phyloP scores from a whole-genome alignment of 148 eudicot species.

The Agrostemma githago region DNA sequence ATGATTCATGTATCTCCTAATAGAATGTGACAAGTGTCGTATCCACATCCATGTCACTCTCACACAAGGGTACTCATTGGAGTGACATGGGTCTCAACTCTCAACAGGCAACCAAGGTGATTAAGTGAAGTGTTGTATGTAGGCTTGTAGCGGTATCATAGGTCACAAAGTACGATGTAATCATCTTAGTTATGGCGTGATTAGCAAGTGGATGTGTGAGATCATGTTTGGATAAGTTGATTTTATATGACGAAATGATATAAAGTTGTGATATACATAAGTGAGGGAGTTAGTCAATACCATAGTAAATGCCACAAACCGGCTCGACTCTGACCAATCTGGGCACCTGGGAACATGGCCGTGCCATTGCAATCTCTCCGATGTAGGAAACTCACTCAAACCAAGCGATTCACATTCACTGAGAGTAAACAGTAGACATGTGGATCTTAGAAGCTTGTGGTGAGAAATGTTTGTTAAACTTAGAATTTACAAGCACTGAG shows the following conservation, averaged over 20 bases:
- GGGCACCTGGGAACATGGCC: slow-evolving; percentile 69
- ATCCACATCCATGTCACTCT: not conserved
- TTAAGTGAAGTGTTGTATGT: not conserved
- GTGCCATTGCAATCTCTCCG: slow-evolving; percentile 96
- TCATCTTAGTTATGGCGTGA: not conserved
- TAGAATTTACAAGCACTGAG: not conserved
- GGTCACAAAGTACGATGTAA: too few species aligned
- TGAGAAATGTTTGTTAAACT: not conserved
- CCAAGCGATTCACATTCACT: slow-evolving; percentile 95
- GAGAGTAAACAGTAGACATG: slow-evolving; percentile 7
- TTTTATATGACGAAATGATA: not conserved
- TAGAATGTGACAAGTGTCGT: not conserved
- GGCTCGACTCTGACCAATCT: slow-evolving; percentile 88
- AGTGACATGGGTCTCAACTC: not conserved
- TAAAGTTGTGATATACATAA: not conserved
- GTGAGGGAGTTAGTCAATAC: slow-evolving; percentile 30
- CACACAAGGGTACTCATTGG: not conserved
- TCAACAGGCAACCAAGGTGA: not conserved
- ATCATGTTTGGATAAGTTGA: not conserved
- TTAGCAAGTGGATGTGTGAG: not conserved
- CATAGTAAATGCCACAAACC: slow-evolving; percentile 89
- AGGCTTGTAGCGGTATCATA: not conserved
- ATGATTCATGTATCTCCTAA: too few species aligned
- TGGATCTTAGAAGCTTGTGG: not conserved
- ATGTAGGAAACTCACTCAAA: slow-evolving; percentile 79